Percentiles rank a stretch among this genome's conserved stretches.
These are phyloP conservation scores for Pythium oligandrum DNA, from an alignment of 352 stramenopile species.

Conservation along the genomic window DNA sequence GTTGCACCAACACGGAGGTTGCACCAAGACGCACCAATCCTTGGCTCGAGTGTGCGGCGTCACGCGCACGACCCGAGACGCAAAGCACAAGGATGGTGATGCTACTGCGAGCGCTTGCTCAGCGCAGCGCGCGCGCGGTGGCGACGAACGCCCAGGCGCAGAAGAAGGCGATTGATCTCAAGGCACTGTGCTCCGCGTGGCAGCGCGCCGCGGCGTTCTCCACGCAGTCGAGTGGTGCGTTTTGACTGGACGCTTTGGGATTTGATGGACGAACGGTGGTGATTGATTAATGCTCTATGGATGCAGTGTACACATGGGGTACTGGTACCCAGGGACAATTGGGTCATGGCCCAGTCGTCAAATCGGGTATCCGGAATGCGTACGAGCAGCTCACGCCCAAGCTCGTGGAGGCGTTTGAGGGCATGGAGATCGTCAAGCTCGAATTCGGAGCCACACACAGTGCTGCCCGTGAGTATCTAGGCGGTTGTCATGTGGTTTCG, in stretches of 20 bases:
- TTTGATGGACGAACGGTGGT: neutral
- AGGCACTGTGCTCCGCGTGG: conserved; percentile 15
- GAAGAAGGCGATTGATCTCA: conserved; percentile 10
- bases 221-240: conserved; percentile 63
- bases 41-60: conserved; percentile 7
- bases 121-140: conserved; percentile 16
- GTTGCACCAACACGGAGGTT: conserved; percentile 18
- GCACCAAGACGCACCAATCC: conserved; percentile 2
- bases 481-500: neutral
- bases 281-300: conserved; percentile 1
- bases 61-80: neutral
- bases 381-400: conserved; percentile 82
- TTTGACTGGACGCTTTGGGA: neutral
- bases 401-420: conserved; percentile 63
- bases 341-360: conserved; percentile 72
- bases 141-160: conserved; percentile 10
- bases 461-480: conserved; percentile 52
- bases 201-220: conserved; percentile 28
- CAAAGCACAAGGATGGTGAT: conserved; percentile 40
- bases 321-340: conserved; percentile 83
- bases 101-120: conserved; percentile 36
- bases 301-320: conserved; percentile 78
- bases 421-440: conserved; percentile 56
- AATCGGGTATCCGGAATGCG: conserved; percentile 77
- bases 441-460: conserved; percentile 78